Evolutionary conservation across 2,329 filamentous ascomycete genomes (phyloP).

Genomic region (Aspergillus viridinutans): DNA sequence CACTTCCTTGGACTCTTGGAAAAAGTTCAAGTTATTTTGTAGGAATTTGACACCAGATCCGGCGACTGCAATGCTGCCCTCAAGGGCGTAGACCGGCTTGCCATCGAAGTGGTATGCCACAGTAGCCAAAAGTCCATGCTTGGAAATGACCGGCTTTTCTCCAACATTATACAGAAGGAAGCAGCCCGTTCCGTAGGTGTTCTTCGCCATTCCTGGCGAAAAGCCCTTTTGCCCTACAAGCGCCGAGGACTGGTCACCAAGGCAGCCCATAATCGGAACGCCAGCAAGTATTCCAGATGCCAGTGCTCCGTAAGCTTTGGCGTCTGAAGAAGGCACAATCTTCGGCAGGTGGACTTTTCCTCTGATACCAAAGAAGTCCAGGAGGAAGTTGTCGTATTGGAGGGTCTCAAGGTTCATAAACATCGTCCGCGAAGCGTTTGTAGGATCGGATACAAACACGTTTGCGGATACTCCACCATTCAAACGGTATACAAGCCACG

Average conservation of each 20-base stretch:
- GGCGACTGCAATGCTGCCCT: slow-evolving; percentile 78
- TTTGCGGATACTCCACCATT: slow-evolving; percentile 64
- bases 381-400: slow-evolving; percentile 70
- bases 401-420: slow-evolving; percentile 82
- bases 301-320: slow-evolving; percentile 65
- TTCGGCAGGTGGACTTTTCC: slow-evolving; percentile 68
- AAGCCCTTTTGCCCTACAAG: slow-evolving; percentile 84
- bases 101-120: slow-evolving; percentile 76
- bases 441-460: slow-evolving; percentile 77
- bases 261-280: slow-evolving; percentile 69
- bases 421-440: slow-evolving; percentile 87
- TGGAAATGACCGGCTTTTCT: slow-evolving; percentile 76
- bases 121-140: slow-evolving; percentile 74
- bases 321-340: slow-evolving; percentile 75
- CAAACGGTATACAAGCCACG: slow-evolving; percentile 80
- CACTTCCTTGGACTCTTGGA: slow-evolving; percentile 58
- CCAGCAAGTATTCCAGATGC: slow-evolving; percentile 61
- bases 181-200: slow-evolving; percentile 85
- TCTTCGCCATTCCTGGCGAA: slow-evolving; percentile 76
- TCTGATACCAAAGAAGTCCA: slow-evolving; percentile 76
- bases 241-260: slow-evolving; percentile 82
- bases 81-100: slow-evolving; percentile 72
- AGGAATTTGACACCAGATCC: slow-evolving; percentile 75
- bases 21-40: slow-evolving; percentile 61
- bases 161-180: slow-evolving; percentile 89